Percentiles rank a stretch among this genome's conserved stretches.
These are phyloP conservation scores for Cladosporium halotolerans DNA, from an alignment of 2,329 filamentous ascomycete species.

Conservation along the genomic window DNA sequence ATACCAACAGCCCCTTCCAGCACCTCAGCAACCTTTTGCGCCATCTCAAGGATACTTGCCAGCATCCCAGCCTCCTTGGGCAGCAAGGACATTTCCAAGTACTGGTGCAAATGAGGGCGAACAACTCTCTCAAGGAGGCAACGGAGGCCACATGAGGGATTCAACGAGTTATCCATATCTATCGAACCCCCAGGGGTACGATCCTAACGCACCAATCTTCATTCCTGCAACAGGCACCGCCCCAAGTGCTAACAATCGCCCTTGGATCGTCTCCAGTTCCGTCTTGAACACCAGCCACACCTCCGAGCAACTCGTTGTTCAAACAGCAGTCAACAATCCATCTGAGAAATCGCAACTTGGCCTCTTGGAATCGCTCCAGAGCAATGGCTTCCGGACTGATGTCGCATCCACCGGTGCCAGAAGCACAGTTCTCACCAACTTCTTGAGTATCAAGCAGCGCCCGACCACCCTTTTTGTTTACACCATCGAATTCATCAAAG, in stretches of 20 bases:
- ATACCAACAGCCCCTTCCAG: too few species aligned
- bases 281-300: background rate
- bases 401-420: background rate
- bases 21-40: too few species aligned
- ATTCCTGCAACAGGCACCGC: too few species aligned
- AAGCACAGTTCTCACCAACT: constrained; percentile 11
- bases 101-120: too few species aligned
- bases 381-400: background rate
- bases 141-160: too few species aligned
- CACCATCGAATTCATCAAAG: background rate
- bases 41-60: too few species aligned
- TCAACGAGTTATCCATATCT: too few species aligned
- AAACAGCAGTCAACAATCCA: background rate
- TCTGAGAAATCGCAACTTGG: background rate
- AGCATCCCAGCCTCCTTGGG: too few species aligned
- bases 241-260: background rate
- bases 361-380: background rate
- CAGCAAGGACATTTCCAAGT: too few species aligned
- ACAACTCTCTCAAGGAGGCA: too few species aligned
- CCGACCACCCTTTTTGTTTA: constrained; percentile 11
- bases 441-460: background rate
- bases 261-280: background rate
- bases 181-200: too few species aligned
- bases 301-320: background rate
- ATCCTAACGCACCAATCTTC: too few species aligned